These are phyloP conservation scores for Hibiscus mutabilis DNA, from an alignment of 345 rosid species.

Conservation along the genomic window DNA sequence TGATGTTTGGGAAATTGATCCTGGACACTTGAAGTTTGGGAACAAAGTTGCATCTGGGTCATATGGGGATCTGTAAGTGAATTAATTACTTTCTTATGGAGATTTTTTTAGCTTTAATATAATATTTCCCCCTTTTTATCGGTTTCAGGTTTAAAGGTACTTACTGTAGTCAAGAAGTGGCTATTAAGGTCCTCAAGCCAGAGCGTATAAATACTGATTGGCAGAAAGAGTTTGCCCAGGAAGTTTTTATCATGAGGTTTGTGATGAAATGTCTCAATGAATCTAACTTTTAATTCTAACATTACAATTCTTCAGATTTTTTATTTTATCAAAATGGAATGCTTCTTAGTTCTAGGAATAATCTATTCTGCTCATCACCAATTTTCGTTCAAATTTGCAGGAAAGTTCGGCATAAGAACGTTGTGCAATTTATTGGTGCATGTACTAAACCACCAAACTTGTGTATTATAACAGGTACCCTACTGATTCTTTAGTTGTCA, in stretches of 20 bases:
- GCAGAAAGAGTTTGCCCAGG: conserved; percentile 93
- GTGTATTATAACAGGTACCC: conserved; percentile 68
- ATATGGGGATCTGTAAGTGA: conserved; percentile 91
- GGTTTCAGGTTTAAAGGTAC: conserved; percentile 79
- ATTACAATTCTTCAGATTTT: neutral
- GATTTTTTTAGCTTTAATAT: neutral
- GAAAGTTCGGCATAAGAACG: conserved; percentile 94
- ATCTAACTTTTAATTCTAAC: neutral
- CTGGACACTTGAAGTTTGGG: conserved; percentile 57
- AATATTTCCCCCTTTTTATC: neutral
- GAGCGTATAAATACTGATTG: conserved; percentile 77
- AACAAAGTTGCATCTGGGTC: conserved; percentile 91
- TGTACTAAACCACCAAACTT: conserved; percentile 91
- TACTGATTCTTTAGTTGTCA: neutral
- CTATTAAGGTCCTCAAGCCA: conserved; percentile 91
- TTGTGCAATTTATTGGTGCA: conserved; percentile 96
- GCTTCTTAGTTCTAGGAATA: neutral
- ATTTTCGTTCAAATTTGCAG: conserved; percentile 36
- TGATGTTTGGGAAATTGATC: conserved; percentile 96
- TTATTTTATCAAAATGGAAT: neutral
- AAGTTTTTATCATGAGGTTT: conserved; percentile 95
- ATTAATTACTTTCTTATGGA: neutral
- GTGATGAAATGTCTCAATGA: neutral
- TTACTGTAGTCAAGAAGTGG: conserved; percentile 93
- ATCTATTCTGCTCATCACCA: neutral